These are phyloP conservation scores for Aspergillus nomiae DNA, from an alignment of 2,329 filamentous ascomycete genomes.

Conservation along the genomic window DNA sequence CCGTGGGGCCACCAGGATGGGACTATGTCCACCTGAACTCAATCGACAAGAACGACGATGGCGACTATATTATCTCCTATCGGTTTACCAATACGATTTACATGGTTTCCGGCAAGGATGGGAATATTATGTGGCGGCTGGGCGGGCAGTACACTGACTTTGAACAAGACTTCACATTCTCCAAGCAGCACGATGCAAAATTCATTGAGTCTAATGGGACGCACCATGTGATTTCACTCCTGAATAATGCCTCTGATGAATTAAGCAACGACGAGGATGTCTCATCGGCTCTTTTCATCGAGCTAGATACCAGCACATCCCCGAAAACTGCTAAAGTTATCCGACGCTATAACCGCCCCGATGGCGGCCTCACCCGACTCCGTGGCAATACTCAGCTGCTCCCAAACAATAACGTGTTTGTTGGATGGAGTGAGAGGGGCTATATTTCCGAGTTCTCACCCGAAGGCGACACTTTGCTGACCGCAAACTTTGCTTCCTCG, in stretches of 20 bases:
- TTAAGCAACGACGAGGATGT: slow-evolving; percentile 25
- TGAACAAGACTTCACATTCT: slow-evolving; percentile 35
- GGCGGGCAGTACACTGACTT: slow-evolving; percentile 34
- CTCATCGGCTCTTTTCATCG: slow-evolving; percentile 32
- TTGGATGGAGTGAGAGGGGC: slow-evolving; percentile 37
- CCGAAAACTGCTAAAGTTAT: slow-evolving; percentile 32
- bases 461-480: slow-evolving; percentile 33
- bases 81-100: slow-evolving; percentile 43
- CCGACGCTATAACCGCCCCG: slow-evolving; percentile 34
- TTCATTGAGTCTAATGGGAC: slow-evolving; percentile 32
- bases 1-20: slow-evolving; percentile 28
- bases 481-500: slow-evolving; percentile 33
- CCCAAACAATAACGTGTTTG: slow-evolving; percentile 38
- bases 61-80: slow-evolving; percentile 42
- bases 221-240: slow-evolving; percentile 33
- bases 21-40: slow-evolving; percentile 44
- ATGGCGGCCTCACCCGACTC: slow-evolving; percentile 31
- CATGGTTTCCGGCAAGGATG: slow-evolving; percentile 36
- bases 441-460: slow-evolving; percentile 36
- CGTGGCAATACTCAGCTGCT: slow-evolving; percentile 40
- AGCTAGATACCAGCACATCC: slow-evolving; percentile 26
- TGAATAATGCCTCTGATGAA: slow-evolving; percentile 39
- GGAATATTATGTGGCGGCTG: slow-evolving; percentile 41
- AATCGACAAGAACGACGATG: slow-evolving; percentile 39
- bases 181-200: slow-evolving; percentile 41